Base-by-base conservation (phyloP, 345 rosid genomes). In the Bruguiera sexangula region DNA sequence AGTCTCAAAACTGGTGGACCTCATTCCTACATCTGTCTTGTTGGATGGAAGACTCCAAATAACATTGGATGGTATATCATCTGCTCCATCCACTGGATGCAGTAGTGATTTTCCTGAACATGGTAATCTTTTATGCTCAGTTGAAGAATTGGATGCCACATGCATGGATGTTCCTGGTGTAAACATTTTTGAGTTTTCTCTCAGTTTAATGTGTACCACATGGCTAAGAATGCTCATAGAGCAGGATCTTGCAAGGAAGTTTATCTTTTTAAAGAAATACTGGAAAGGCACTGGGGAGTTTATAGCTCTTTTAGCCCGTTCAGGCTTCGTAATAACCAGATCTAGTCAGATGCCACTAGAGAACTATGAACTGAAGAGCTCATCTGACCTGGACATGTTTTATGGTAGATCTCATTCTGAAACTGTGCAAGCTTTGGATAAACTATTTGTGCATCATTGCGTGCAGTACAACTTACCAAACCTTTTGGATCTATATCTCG, bases 401-500 rank as follows among this genome's bases (percentile, higher is more conserved):
- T 71, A 66, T 73, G 65, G 71, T 77, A 88, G 77, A 68, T 76
- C 57, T 64, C 66, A 56, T 62, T 69, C 51, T 60, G 84, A 72
- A 69, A 77, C 87, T 66, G 26, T 78, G 61, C 82, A 78, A 63
- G 93, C 89, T 75, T 80, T 88, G 72, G 91, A 92, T 85, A 87
- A 86, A 81, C 72, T 92, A 70, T 32, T 90, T 65, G 66, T 87
- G 56, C 84, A 76, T 76, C 82, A 88, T 63, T 92, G 94, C 72
- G 86, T 81, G 54, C 92, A 81, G 58, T 69, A 83, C 77, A 82
- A 82, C 75, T 85, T 92, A 85, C 98, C 97, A 74, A 86, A 88
- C 76, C 89, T 95, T 79, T 80, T 95, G 86, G 96, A 86, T 73
- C 86, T 95, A 75, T 92, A 90, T 83, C 91, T 90, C 81, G 96